A percentile compares a stretch with the other conserved stretches of the same genome.
Conservation (phyloP, 2,329 filamentous ascomycete species). For the Aspergillus floridensis region DNA sequence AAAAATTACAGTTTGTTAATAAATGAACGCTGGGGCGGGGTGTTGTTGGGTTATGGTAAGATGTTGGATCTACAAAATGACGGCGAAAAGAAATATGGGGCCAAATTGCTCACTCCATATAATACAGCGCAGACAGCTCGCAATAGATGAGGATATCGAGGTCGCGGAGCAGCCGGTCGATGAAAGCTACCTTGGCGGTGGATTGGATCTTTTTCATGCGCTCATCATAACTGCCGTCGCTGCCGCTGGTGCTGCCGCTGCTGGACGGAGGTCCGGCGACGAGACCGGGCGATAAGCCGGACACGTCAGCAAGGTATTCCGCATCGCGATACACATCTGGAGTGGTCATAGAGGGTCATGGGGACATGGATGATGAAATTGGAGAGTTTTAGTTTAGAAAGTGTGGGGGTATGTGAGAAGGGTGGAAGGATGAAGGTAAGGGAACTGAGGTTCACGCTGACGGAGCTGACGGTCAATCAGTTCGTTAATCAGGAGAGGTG, state of each 20-base stretch:
- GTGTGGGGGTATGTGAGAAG: slow-evolving; percentile 6
- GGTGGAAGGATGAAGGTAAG: slow-evolving; percentile 1
- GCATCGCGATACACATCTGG: slow-evolving; percentile 47
- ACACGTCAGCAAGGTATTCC: slow-evolving; percentile 48
- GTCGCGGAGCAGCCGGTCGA: slow-evolving; percentile 57
- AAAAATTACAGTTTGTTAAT: not conserved
- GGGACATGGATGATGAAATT: slow-evolving; percentile 29
- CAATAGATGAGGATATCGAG: slow-evolving; percentile 61
- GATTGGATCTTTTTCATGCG: slow-evolving; percentile 36
- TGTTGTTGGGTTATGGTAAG: no score
- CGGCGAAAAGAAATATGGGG: no score
- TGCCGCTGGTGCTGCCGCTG: not conserved
- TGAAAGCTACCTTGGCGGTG: slow-evolving; percentile 45
- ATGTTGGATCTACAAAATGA: not conserved
- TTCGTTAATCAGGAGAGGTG: not conserved
- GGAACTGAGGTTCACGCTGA: not conserved
- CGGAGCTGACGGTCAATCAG: not conserved
- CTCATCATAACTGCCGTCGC: slow-evolving; percentile 21
- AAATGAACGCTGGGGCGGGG: not conserved
- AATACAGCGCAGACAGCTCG: slow-evolving; percentile 60
- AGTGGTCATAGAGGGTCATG: slow-evolving; percentile 49
- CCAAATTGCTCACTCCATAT: slow-evolving; percentile 55
- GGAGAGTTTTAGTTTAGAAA: not conserved
- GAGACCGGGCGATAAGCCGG: slow-evolving; percentile 36
- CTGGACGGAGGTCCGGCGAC: slow-evolving; percentile 18